Percentiles rank a stretch among this genome's conserved stretches.
These are phyloP conservation scores for Plasmodium fragile DNA, from an alignment of 169 alveolate species.

Conservation along the genomic window DNA sequence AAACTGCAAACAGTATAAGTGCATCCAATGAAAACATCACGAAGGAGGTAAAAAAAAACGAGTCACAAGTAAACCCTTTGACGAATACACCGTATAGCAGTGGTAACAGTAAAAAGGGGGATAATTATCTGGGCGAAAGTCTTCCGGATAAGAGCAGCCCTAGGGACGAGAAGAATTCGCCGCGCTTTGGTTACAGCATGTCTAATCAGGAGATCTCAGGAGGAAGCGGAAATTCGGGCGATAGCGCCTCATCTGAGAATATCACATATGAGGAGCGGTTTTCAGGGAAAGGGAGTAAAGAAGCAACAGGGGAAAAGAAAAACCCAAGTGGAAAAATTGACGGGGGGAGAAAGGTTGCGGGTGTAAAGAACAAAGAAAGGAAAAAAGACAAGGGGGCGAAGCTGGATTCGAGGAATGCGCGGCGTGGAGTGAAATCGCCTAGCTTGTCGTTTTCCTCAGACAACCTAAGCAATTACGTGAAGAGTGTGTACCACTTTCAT, in stretches of 20 bases:
- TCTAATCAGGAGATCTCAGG: conserved; percentile 12
- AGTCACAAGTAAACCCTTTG: neutral
- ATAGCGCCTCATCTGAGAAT: neutral
- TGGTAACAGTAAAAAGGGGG: neutral
- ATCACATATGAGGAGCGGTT: neutral
- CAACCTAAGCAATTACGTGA: neutral
- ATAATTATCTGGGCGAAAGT: neutral
- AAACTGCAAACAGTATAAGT: neutral
- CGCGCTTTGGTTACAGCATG: conserved; percentile 52
- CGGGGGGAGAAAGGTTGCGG: neutral
- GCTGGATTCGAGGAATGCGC: neutral
- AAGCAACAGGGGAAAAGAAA: neutral
- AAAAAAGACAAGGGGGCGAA: conserved; percentile 2
- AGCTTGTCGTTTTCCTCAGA: conserved; percentile 9
- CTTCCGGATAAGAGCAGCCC: neutral
- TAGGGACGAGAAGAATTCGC: conserved; percentile 16
- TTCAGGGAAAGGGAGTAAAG: neutral
- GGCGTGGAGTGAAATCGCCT: neutral
- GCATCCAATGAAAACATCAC: neutral
- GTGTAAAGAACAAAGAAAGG: conserved; percentile 17
- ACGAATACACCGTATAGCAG: neutral
- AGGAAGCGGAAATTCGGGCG: neutral
- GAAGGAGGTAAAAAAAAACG: neutral
- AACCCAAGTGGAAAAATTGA: neutral
- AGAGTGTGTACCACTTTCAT: neutral